phyloP scores from a whole-genome alignment of 75 land plant species.

The Pinus albicaulis region DNA sequence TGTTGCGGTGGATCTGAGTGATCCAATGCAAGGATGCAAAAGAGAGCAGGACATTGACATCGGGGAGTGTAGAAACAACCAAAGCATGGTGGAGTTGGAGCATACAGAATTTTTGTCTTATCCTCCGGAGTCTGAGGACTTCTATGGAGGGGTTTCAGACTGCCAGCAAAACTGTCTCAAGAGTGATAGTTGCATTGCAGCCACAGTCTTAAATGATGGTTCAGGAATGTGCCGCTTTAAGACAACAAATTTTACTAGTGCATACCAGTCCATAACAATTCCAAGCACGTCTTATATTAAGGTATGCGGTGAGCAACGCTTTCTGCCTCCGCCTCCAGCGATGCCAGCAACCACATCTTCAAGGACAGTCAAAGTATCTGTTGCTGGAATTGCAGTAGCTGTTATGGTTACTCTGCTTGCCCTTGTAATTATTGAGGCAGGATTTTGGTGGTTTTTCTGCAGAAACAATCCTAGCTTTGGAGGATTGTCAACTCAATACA shows the following conservation, averaged over 20 bases:
- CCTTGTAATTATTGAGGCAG: conserved; percentile 28
- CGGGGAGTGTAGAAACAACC: conserved; percentile 30
- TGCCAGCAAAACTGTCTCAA: conserved; percentile 50
- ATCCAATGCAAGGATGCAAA: conserved; percentile 47
- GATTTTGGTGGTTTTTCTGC: conserved; percentile 56
- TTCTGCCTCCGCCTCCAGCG: conserved; percentile 10
- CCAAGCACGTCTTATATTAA: conserved; percentile 65
- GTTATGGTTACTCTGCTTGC: conserved; percentile 32
- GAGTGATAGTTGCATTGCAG: conserved; percentile 41
- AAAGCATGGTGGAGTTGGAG: conserved; percentile 38
- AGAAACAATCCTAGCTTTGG: conserved; percentile 41
- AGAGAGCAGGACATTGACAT: conserved; percentile 30
- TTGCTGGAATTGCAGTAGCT: conserved; percentile 29
- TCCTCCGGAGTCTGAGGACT: conserved; percentile 30
- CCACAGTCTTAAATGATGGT: conserved; percentile 62
- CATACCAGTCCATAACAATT: conserved; percentile 41
- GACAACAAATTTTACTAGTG: conserved; percentile 37
- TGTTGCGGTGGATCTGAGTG: conserved; percentile 19
- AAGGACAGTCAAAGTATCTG: conserved; percentile 4
- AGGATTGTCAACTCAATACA: conserved; percentile 41
- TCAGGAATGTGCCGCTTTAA: conserved; percentile 56
- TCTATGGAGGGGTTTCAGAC: conserved; percentile 21
- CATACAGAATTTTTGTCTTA: conserved; percentile 47
- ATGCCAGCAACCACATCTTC: background rate
- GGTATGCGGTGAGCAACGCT: conserved; percentile 47